These are phyloP conservation scores for Porpolomopsis calyptriformis DNA, from an alignment of 768 basidiomycete species.

Conservation along the genomic window DNA sequence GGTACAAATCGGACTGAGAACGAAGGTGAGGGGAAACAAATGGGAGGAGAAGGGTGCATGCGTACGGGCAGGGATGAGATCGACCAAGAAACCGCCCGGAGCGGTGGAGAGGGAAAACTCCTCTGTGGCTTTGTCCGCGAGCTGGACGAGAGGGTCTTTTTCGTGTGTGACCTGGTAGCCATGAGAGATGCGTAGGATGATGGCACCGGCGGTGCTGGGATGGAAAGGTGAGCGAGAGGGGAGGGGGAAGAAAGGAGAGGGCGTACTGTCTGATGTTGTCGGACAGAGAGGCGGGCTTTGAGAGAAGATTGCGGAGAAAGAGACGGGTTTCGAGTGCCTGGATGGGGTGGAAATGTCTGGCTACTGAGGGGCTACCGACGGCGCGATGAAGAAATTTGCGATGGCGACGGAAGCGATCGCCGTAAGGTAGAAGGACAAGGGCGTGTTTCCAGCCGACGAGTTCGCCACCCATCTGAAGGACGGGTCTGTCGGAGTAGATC, in stretches of 20 bases:
- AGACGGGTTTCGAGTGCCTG: conserved; percentile 38
- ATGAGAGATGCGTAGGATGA: conserved; percentile 42
- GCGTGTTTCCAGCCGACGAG: conserved; percentile 50
- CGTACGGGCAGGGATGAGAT: conserved; percentile 38
- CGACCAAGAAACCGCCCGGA: conserved; percentile 42
- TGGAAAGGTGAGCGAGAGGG: conserved; percentile 1
- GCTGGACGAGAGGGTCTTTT: conserved; percentile 40
- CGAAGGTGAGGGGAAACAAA: conserved; percentile 4
- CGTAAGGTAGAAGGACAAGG: conserved; percentile 45
- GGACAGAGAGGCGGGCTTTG: conserved; percentile 36
- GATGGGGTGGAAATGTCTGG: conserved; percentile 32
- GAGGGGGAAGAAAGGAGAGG: conserved; percentile 1
- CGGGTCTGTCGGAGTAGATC: conserved; percentile 59
- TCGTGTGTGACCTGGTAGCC: conserved; percentile 43
- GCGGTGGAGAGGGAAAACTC: conserved; percentile 45
- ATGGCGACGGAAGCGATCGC: conserved; percentile 44
- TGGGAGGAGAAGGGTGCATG: not conserved
- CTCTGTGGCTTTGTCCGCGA: conserved; percentile 43
- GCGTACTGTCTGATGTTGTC: conserved; percentile 39
- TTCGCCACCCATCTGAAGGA: conserved; percentile 42
- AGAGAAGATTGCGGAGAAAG: conserved; percentile 37
- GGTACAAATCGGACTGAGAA: conserved; percentile 46
- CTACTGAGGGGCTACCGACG: conserved; percentile 34
- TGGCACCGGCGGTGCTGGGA: conserved; percentile 43
- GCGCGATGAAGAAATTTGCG: conserved; percentile 41